These are phyloP conservation scores for Nepenthes alata DNA, from an alignment of 179 eudicot species.

Conservation along the genomic window DNA sequence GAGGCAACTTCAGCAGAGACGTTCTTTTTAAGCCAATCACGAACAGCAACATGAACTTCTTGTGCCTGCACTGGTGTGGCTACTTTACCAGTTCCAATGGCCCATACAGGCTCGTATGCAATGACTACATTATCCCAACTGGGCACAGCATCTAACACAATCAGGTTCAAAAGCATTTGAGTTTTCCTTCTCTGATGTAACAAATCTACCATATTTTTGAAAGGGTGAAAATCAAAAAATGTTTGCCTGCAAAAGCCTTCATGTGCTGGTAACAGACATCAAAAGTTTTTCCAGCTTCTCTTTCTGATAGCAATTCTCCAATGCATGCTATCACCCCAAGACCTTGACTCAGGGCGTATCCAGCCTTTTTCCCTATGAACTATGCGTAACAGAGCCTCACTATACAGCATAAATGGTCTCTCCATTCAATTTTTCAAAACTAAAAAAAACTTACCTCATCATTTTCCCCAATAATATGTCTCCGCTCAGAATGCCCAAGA, in stretches of 20 bases:
- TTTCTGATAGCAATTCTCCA: slow-evolving; percentile 76
- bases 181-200: neutral
- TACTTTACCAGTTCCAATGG: slow-evolving; percentile 98
- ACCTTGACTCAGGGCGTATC: slow-evolving; percentile 78
- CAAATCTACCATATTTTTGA: no score
- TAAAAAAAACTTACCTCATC: slow-evolving; percentile 38
- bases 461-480: slow-evolving; percentile 78
- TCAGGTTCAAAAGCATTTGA: neutral
- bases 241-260: slow-evolving; percentile 85
- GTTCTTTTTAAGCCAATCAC: slow-evolving; percentile 90
- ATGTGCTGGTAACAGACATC: slow-evolving; percentile 76
- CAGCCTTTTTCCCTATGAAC: slow-evolving; percentile 96
- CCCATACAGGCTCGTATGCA: slow-evolving; percentile 99
- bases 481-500: slow-evolving; percentile 94
- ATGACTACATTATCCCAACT: slow-evolving; percentile 90
- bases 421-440: slow-evolving; percentile 1
- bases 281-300: slow-evolving; percentile 89
- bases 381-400: slow-evolving; percentile 24
- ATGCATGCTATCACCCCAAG: slow-evolving; percentile 92
- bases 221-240: slow-evolving; percentile 1
- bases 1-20: slow-evolving; percentile 92
- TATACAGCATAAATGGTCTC: neutral
- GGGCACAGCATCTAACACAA: slow-evolving; percentile 55
- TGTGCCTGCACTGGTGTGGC: slow-evolving; percentile 94
- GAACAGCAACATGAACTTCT: slow-evolving; percentile 84